Conservation (phyloP, 164 flowering plant genomes). For the Chimonanthus praecox region DNA sequence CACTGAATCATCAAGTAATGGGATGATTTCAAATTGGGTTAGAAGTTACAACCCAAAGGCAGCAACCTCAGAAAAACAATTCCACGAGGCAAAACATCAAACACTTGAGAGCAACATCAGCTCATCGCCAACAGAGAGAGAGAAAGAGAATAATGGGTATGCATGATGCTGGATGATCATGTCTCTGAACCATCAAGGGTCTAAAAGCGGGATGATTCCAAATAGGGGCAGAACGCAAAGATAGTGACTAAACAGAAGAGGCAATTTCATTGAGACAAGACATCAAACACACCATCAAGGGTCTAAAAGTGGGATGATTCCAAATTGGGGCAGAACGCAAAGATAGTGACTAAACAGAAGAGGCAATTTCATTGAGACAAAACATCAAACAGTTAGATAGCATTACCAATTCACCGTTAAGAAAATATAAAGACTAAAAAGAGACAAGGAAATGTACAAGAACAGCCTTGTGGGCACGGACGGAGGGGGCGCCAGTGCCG, state of each 20-base stretch:
- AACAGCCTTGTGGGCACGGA: conserved; percentile 75
- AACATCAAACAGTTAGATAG: not conserved
- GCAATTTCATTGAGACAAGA: not conserved
- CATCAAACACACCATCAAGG: not conserved
- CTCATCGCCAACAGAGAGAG: not conserved
- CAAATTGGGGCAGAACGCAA: not conserved
- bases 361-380: not conserved
- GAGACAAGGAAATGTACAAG: conserved; percentile 35
- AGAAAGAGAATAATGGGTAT: too few relatives aligned
- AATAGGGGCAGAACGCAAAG: too few relatives aligned
- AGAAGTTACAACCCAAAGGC: too few relatives aligned
- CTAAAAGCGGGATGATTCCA: too few relatives aligned
- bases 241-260: too few relatives aligned
- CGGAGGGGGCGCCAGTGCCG: conserved; percentile 15
- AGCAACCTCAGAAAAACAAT: not conserved
- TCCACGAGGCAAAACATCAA: not conserved
- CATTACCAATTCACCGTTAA: not conserved
- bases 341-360: not conserved
- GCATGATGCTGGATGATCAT: too few relatives aligned
- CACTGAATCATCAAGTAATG: too few relatives aligned
- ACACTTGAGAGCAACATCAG: not conserved
- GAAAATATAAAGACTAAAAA: not conserved
- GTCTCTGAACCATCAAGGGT: not conserved
- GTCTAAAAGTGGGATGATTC: too few relatives aligned
- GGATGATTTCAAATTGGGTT: too few relatives aligned